A percentile compares a stretch with the other conserved stretches of the same genome.
phyloP scores from a whole-genome alignment of 2,329 filamentous ascomycete genomes.

The Fusarium continuum region DNA sequence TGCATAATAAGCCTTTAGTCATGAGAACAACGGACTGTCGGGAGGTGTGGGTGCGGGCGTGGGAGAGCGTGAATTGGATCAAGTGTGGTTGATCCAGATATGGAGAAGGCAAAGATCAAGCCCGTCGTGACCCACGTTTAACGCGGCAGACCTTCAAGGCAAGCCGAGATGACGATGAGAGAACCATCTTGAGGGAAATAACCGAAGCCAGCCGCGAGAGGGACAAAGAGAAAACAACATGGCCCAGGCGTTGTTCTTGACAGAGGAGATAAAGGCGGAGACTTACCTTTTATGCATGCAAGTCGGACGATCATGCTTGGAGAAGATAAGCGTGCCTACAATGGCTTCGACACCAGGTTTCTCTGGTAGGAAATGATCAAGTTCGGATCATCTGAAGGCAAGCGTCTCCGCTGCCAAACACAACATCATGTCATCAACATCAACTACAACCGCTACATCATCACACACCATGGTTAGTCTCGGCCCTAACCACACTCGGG shows the following conservation, averaged over 20 bases:
- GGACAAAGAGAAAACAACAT: background rate
- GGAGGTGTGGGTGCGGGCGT: constrained; percentile 27
- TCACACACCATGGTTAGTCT: constrained; percentile 22
- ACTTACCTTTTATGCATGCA: constrained; percentile 16
- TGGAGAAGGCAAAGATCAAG: constrained; percentile 11
- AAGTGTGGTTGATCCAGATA: constrained; percentile 14
- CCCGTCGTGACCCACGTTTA: constrained; percentile 30
- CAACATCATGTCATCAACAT: constrained; percentile 9
- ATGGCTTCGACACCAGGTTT: background rate
- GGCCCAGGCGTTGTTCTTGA: background rate
- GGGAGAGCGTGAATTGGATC: constrained; percentile 23
- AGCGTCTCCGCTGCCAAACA: background rate
- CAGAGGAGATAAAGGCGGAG: background rate
- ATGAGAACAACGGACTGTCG: constrained; percentile 30
- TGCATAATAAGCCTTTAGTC: constrained; percentile 37
- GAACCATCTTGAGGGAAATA: background rate
- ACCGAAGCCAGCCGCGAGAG: background rate
- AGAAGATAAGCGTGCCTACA: background rate
- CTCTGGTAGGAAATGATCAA: background rate
- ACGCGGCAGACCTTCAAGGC: constrained; percentile 14
- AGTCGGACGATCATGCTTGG: background rate
- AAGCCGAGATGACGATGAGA: background rate
- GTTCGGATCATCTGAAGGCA: background rate
- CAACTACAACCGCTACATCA: constrained; percentile 19
- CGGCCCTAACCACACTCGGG: constrained; percentile 1